Conservation (phyloP, 2,329 filamentous ascomycete genomes). For the Pseudocercospora pini-densiflorae region DNA sequence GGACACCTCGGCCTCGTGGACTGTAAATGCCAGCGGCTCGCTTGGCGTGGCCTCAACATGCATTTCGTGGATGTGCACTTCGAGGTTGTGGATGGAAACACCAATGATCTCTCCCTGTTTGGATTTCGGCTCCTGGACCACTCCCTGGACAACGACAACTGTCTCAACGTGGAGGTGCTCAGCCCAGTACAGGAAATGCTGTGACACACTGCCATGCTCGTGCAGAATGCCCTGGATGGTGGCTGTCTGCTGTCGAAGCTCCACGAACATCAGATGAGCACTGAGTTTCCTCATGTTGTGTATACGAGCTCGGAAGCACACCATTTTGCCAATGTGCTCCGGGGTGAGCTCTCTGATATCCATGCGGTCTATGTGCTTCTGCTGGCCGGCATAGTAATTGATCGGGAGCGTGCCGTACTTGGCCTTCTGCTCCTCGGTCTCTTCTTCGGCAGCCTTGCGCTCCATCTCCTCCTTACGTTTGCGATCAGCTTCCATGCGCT, state of each 20-base stretch:
- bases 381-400: constrained; percentile 61
- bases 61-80: constrained; percentile 71
- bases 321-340: constrained; percentile 60
- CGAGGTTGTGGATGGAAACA: constrained; percentile 74
- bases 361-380: constrained; percentile 53
- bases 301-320: constrained; percentile 72
- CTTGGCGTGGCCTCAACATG: constrained; percentile 66
- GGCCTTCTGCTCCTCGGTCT: constrained; percentile 62
- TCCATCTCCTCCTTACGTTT: constrained; percentile 55
- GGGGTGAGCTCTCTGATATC: constrained; percentile 58
- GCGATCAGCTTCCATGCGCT: constrained; percentile 50
- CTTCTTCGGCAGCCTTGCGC: constrained; percentile 54
- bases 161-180: constrained; percentile 80
- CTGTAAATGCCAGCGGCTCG: constrained; percentile 69
- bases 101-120: constrained; percentile 71
- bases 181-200: constrained; percentile 83
- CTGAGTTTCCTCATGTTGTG: constrained; percentile 83
- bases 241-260: constrained; percentile 81
- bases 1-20: constrained; percentile 71
- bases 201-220: constrained; percentile 65
- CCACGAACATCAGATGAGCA: constrained; percentile 79
- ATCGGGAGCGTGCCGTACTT: constrained; percentile 63
- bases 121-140: constrained; percentile 71
- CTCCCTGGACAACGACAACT: constrained; percentile 76
- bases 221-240: constrained; percentile 85